These are phyloP conservation scores for Crataegus laevigata DNA, from an alignment of 306 rosid genomes.

Conservation along the genomic window DNA sequence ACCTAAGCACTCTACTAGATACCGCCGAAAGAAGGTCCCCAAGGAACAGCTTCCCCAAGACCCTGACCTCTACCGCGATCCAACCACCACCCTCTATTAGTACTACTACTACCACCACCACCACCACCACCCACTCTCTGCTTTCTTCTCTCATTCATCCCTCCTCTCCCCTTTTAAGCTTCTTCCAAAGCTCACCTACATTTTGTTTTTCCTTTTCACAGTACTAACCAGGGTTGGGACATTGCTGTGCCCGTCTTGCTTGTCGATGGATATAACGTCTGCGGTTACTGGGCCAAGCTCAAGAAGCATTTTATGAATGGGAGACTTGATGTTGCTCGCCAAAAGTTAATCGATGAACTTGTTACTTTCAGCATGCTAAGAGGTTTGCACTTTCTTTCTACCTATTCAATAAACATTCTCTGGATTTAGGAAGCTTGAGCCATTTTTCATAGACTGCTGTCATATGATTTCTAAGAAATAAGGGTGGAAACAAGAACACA, in stretches of 20 bases:
- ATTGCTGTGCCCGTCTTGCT: conserved; percentile 73
- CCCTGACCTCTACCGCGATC: conserved; percentile 60
- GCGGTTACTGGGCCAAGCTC: conserved; percentile 87
- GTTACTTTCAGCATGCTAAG: conserved; percentile 61
- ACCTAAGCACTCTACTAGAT: conserved; percentile 77
- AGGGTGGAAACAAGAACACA: neutral
- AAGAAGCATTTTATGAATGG: conserved; percentile 76
- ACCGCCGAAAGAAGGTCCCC: conserved; percentile 68
- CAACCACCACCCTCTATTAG: conserved; percentile 68
- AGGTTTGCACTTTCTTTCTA: conserved; percentile 37
- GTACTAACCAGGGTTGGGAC: conserved; percentile 73
- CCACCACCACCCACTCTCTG: conserved; percentile 12
- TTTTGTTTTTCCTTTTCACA: conserved; percentile 11
- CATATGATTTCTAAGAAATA: neutral
- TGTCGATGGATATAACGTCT: conserved; percentile 90
- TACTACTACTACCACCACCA: conserved; percentile 24
- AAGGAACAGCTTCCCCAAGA: conserved; percentile 45
- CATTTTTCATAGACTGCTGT: neutral
- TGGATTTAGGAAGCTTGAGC: neutral
- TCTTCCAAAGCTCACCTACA: neutral
- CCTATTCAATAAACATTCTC: neutral
- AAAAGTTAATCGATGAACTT: conserved; percentile 78
- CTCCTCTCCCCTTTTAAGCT: neutral
- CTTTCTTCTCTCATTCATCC: neutral
- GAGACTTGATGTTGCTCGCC: conserved; percentile 75